Evolutionary conservation across 768 basidiomycete genomes (phyloP).

Genomic region (Pleurotus djamor): DNA sequence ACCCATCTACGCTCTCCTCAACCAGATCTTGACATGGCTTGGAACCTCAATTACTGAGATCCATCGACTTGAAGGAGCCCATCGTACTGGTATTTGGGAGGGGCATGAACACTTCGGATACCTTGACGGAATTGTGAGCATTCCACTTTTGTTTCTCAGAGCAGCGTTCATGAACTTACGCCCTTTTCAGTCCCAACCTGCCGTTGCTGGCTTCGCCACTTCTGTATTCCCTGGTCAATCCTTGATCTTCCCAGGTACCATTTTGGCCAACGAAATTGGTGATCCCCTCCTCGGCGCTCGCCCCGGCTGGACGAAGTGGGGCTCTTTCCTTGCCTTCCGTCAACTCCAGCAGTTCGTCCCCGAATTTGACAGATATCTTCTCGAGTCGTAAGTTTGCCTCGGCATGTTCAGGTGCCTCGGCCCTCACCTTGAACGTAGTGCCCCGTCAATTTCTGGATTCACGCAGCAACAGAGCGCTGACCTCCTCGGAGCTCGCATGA

Average conservation of each 20-base stretch:
- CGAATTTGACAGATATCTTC: conserved; percentile 23
- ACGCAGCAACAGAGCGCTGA: conserved; percentile 19
- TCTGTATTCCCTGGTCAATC: conserved; percentile 10
- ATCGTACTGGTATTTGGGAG: conserved; percentile 16
- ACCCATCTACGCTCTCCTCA: conserved; percentile 9
- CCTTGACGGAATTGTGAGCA: conserved; percentile 15
- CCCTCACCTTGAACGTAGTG: conserved; percentile 2
- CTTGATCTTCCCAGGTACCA: conserved; percentile 12
- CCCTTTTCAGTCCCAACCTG: conserved; percentile 4
- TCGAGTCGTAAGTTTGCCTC: neutral
- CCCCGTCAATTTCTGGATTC: conserved; percentile 11
- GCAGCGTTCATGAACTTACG: neutral
- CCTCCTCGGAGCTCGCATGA: conserved; percentile 26
- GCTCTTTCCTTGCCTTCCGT: conserved; percentile 30
- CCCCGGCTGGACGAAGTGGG: conserved; percentile 21
- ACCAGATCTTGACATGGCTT: conserved; percentile 8
- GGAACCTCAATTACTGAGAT: conserved; percentile 10
- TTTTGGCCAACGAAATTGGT: conserved; percentile 17
- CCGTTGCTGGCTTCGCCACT: conserved; percentile 14
- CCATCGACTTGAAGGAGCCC: conserved; percentile 13
- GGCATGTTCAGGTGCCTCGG: neutral
- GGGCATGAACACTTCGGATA: conserved; percentile 26
- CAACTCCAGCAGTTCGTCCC: conserved; percentile 30
- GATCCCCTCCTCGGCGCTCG: conserved; percentile 14
- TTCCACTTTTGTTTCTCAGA: neutral